Percentiles rank a stretch among this genome's conserved stretches.
These are phyloP conservation scores for Trichoderma sp. DNA, from an alignment of 2,329 filamentous ascomycete species.

Conservation along the genomic window DNA sequence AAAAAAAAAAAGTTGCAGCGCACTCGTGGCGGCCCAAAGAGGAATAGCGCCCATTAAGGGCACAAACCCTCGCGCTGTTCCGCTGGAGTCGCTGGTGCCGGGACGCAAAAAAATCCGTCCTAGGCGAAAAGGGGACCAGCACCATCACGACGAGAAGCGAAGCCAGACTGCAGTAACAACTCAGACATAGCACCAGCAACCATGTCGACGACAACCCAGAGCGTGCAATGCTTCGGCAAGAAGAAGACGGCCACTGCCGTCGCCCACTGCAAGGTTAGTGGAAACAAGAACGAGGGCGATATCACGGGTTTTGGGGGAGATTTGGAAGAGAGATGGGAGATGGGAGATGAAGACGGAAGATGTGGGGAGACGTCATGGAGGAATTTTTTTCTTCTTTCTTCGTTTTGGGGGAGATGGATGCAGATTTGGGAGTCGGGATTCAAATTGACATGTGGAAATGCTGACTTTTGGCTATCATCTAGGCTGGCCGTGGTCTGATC, in stretches of 20 bases:
- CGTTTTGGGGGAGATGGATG: neutral
- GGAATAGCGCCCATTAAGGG: slow-evolving; percentile 31
- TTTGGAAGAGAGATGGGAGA: neutral
- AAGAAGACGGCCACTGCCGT: slow-evolving; percentile 88
- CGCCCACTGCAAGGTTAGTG: slow-evolving; percentile 81
- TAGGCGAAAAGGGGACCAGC: slow-evolving; percentile 18
- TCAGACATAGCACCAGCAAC: slow-evolving; percentile 42
- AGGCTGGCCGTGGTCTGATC: slow-evolving; percentile 69
- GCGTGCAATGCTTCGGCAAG: slow-evolving; percentile 99
- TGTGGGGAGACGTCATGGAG: neutral
- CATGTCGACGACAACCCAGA: slow-evolving; percentile 74
- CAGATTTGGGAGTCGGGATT: neutral
- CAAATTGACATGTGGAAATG: slow-evolving; percentile 19
- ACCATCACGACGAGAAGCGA: slow-evolving; percentile 21
- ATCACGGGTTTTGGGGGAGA: neutral
- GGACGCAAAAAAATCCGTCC: slow-evolving; percentile 25
- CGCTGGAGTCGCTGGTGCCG: slow-evolving; percentile 12
- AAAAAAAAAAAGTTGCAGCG: neutral
- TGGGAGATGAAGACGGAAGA: neutral
- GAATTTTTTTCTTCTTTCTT: neutral
- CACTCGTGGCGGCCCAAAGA: slow-evolving; percentile 21
- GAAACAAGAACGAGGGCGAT: neutral
- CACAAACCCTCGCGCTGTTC: slow-evolving; percentile 32
- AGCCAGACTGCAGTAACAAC: slow-evolving; percentile 24
- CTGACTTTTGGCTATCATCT: slow-evolving; percentile 29